Evolutionary conservation across 2,329 filamentous ascomycete genomes (phyloP).

Genomic region (Exophiala bonariae): DNA sequence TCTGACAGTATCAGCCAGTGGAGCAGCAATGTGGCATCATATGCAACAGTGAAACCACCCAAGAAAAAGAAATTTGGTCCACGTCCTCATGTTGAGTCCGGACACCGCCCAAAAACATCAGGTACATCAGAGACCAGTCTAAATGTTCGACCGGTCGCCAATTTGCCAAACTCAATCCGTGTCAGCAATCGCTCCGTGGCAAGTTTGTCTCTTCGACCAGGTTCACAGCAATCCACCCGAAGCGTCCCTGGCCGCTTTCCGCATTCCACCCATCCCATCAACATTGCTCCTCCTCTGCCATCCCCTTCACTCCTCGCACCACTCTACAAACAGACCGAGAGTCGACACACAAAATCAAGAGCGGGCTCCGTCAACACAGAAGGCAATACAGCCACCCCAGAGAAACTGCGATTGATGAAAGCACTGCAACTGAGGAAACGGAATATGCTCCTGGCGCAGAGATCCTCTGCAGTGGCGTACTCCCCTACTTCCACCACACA

Average conservation of each 20-base stretch:
- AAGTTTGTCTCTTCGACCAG: constrained; percentile 37
- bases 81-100: constrained; percentile 67
- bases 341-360: constrained; percentile 14
- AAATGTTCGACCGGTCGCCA: constrained; percentile 68
- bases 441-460: constrained; percentile 54
- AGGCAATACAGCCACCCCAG: constrained; percentile 63
- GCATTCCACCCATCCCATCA: constrained; percentile 14
- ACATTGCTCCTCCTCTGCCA: constrained; percentile 22
- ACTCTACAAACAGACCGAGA: constrained; percentile 18
- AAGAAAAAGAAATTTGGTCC: constrained; percentile 89
- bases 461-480: constrained; percentile 14
- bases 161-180: constrained; percentile 79
- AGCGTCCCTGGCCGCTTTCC: constrained; percentile 40
- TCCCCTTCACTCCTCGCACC: constrained; percentile 19
- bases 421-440: constrained; percentile 87
- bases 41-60: constrained; percentile 15
- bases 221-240: constrained; percentile 45
- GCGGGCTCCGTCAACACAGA: constrained; percentile 21
- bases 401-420: constrained; percentile 91
- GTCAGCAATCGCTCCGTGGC: constrained; percentile 50
- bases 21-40: constrained; percentile 44
- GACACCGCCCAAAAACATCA: constrained; percentile 61
- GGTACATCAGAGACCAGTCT: constrained; percentile 45
- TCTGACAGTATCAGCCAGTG: constrained; percentile 41
- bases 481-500: constrained; percentile 4